These are phyloP conservation scores for Ceratobasidium sp. DNA, from an alignment of 1,284 basidiomycete species.

Conservation along the genomic window DNA sequence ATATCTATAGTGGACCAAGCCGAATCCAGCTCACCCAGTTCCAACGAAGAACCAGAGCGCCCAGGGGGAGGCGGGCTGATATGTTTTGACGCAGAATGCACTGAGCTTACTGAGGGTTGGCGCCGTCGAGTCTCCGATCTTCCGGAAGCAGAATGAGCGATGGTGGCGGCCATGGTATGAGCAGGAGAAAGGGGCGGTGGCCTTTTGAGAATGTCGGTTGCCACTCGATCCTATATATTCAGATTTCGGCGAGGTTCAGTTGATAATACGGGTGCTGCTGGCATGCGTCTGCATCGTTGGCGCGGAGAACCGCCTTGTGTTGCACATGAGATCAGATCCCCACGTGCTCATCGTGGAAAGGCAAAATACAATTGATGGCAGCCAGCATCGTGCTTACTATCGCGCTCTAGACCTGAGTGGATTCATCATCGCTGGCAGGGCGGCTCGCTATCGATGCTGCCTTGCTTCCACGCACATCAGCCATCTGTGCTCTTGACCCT, in stretches of 20 bases:
- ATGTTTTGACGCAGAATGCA: conserved; percentile 33
- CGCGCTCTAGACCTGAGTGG: conserved; percentile 14
- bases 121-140: conserved; percentile 25
- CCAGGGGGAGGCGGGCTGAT: conserved; percentile 26
- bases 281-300: conserved; percentile 15
- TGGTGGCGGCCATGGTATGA: conserved; percentile 22
- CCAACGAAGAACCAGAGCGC: conserved; percentile 18
- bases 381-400: conserved; percentile 3
- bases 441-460: conserved; percentile 26
- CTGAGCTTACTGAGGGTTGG: conserved; percentile 35
- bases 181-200: not conserved
- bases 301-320: conserved; percentile 18
- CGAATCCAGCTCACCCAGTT: conserved; percentile 36
- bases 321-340: conserved; percentile 37
- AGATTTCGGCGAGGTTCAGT: not conserved
- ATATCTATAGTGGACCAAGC: conserved; percentile 34
- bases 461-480: conserved; percentile 28
- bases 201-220: not conserved
- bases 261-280: conserved; percentile 14
- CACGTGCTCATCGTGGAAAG: conserved; percentile 35
- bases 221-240: conserved; percentile 16
- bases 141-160: conserved; percentile 23
- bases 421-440: conserved; percentile 15
- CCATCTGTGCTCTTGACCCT: conserved; percentile 9
- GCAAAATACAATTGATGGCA: not conserved